Conservation (phyloP, 768 basidiomycete genomes). For the Suillus cothurnatus region DNA sequence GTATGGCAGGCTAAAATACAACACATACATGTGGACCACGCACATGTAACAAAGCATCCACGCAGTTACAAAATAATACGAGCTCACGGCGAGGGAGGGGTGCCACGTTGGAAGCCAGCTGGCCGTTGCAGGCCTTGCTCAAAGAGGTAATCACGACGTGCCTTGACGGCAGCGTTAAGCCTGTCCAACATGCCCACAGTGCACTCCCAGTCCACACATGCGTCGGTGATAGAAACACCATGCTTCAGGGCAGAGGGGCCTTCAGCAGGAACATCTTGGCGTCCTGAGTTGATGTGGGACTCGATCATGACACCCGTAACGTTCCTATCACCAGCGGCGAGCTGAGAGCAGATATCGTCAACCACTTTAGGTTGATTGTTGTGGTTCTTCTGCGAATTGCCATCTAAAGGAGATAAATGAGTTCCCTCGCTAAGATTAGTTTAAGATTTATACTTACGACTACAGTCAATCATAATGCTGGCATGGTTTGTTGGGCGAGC, state of each 20-base stretch:
- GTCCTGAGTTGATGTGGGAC: conserved; percentile 88
- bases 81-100: conserved; percentile 17
- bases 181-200: conserved; percentile 76
- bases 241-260: conserved; percentile 72
- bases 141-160: conserved; percentile 29
- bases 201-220: conserved; percentile 84
- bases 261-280: conserved; percentile 81
- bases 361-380: conserved; percentile 87
- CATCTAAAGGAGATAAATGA: conserved; percentile 52
- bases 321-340: conserved; percentile 61
- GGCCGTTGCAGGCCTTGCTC: conserved; percentile 26
- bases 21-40: background rate
- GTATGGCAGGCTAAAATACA: conserved; percentile 5
- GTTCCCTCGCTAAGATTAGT: background rate
- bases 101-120: conserved; percentile 29
- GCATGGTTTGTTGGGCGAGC: conserved; percentile 53
- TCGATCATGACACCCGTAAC: conserved; percentile 99
- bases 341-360: conserved; percentile 71
- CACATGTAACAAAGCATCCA: background rate
- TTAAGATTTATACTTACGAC: conserved; percentile 50
- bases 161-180: conserved; percentile 53
- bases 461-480: conserved; percentile 88
- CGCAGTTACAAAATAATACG: background rate
- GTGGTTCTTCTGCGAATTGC: conserved; percentile 96
- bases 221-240: conserved; percentile 90